Base-by-base conservation (phyloP, 805 yeast genomes). In the Monosporozyma servazzii region DNA sequence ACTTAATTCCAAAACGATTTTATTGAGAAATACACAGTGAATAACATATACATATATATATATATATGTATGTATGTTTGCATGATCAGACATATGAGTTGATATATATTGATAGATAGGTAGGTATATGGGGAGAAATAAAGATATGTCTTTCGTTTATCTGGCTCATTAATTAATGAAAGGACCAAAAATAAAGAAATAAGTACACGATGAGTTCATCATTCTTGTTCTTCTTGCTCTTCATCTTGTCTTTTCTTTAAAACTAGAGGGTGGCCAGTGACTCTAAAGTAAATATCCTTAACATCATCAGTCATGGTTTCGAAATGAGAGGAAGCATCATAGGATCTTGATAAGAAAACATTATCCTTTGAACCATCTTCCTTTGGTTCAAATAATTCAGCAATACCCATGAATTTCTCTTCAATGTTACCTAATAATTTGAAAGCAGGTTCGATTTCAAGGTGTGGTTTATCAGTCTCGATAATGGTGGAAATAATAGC, bases 221-320 rank as follows among this genome's bases (percentile, higher is more conserved):
- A 18, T 18, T 37, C 41, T 18, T 37, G 27, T 41, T 41, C 27
- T 42, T 42, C 20, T 15, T 44, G 18, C 11, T 44, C 27, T 25
- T 44, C 39, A 30, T 54, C 57, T 13, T 81, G 75, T 66, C 95
- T 82, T 67, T 86, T 79, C 73, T 88, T 83, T 59, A 90, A 78
- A 23, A 86, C 95, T 62, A 93, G 78, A 18, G 96, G 96, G 68
- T 88, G 86, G 48, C 98, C 98, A 33, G 86, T 86, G 57, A 93
- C 84, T 68, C 98, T 81, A 69, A 84, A 83, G 70, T 93, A 93
- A 50, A 93, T 78, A 68, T 91, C 96, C 71, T 88, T 89, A 60
- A 93, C 95, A 68, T 93, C 98, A 67, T 93, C 98, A 40, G 99
- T 93, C 61, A 96, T 86, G 43, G 90, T 74, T 71, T 93, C 99